These are phyloP conservation scores for Salix purpurea DNA, from an alignment of 345 rosid genomes.

Conservation along the genomic window DNA sequence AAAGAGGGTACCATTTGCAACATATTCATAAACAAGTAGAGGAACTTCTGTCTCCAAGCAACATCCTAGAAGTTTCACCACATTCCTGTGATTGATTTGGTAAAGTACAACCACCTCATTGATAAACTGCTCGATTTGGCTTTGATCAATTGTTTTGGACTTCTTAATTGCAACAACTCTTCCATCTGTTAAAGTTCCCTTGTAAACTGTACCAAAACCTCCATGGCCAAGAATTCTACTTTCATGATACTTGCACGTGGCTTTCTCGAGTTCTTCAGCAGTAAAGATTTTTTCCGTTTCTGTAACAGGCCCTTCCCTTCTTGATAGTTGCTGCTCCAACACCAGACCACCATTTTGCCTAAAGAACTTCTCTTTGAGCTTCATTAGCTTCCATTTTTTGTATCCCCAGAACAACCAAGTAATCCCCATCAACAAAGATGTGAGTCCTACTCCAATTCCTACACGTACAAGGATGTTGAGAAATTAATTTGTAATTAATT, in stretches of 20 bases:
- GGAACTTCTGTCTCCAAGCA: not conserved
- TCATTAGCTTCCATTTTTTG: not conserved
- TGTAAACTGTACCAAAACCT: not conserved
- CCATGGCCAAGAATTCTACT: not conserved
- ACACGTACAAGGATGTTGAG: too few species aligned
- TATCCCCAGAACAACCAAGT: too few species aligned
- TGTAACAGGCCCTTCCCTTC: not conserved
- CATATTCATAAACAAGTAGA: not conserved
- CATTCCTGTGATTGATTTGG: constrained; percentile 1
- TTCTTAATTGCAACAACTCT: not conserved
- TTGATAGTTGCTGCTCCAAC: not conserved
- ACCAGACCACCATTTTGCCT: not conserved
- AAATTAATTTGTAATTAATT: too few species aligned
- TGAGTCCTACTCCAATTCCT: too few species aligned
- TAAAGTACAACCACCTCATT: not conserved
- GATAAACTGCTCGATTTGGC: not conserved
- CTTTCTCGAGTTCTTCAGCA: not conserved
- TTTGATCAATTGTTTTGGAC: not conserved
- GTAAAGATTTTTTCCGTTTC: not conserved
- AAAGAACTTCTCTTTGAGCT: too few species aligned
- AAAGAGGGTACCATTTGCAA: not conserved
- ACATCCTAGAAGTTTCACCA: not conserved
- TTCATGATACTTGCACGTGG: not conserved
- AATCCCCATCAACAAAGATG: too few species aligned
- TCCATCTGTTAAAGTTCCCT: not conserved